Evolutionary conservation across 2,329 filamentous ascomycete genomes (phyloP).

Genomic region (Geosmithia putterillii): DNA sequence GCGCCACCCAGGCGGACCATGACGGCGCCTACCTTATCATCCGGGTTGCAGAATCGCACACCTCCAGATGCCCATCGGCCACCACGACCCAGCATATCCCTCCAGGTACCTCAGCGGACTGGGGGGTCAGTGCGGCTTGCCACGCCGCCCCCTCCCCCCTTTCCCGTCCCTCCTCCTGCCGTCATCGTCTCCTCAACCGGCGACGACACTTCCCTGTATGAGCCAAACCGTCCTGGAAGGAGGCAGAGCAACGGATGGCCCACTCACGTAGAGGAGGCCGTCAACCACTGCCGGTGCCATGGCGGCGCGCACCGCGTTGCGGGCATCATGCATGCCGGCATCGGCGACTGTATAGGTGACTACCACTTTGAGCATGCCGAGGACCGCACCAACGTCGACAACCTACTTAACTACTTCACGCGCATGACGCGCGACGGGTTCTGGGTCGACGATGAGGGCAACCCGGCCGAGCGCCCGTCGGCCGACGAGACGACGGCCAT

Average conservation of each 20-base stretch:
- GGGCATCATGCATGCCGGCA: not conserved
- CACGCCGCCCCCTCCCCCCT: slow-evolving; percentile 23
- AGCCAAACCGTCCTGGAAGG: not conserved
- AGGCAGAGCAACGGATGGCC: not conserved
- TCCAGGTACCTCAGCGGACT: slow-evolving; percentile 35
- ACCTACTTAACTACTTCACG: slow-evolving; percentile 42
- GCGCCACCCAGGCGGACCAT: not conserved
- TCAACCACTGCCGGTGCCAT: not conserved
- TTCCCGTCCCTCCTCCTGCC: slow-evolving; percentile 29
- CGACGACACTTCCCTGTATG: not conserved
- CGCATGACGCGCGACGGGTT: slow-evolving; percentile 33
- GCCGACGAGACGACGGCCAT: slow-evolving; percentile 43
- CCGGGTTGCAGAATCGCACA: not conserved
- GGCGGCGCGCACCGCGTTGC: not conserved
- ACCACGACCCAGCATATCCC: slow-evolving; percentile 23
- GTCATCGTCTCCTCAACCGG: slow-evolving; percentile 8
- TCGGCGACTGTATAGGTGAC: not conserved
- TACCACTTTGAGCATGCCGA: slow-evolving; percentile 22
- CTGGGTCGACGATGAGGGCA: slow-evolving; percentile 38
- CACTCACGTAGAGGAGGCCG: not conserved
- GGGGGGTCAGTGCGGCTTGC: slow-evolving; percentile 50
- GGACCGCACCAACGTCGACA: slow-evolving; percentile 43
- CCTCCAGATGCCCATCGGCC: slow-evolving; percentile 8
- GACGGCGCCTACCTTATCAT: not conserved
- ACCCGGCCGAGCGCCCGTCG: slow-evolving; percentile 25